Evolutionary conservation across 192 early-diverging fungal genomes (phyloP), one percentile per base, ranked within the genome.

Genomic region (Podila minutissima): DNA sequence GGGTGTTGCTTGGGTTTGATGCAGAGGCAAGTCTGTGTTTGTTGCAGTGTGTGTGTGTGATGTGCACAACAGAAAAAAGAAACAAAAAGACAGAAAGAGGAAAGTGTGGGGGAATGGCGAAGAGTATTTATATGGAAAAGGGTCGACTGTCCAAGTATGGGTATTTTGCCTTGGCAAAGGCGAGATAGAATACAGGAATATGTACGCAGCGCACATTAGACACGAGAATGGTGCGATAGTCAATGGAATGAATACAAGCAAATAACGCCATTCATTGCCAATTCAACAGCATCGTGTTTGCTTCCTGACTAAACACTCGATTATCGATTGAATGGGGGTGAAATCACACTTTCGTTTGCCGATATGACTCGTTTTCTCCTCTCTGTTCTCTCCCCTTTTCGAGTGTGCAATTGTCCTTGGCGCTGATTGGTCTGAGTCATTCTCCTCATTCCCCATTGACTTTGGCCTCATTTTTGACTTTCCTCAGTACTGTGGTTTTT

Each of bases 381-480:
- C n/a, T n/a, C n/a, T 26, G 8, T 26, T n/a, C 10, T 26, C 53
- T 55, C 53, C 53, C 53, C 5, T 55, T 55, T 55, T 55, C 53
- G 24, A 55, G 24, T 55, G 53, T 55, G 53, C 53, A 55, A 55
- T 55, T 28, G 49, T 63, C 48, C 75, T 77, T 20, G 58, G 20
- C 51, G 60, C 48, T 77, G 75, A 77, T 77, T 77, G 68, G 75
- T 77, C 26, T 66, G 62, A 63, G 62, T 63, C 62, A 63, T 63
- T 32, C 19, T 66, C 64, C 19, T 24, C 19, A 24, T 68, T n/a
- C 17, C 22, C n/a, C 53, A n/a, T 55, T 58, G 53, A 8, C 28
- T 11, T 66, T 28, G 51, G 37, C 22, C 28, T 22, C n/a, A n/a
- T 19, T 32, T 24, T 22, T n/a, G n/a, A 17, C 11, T 28, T 41